A percentile compares a stretch with the other conserved stretches of the same genome.
Conservation (phyloP, 2,329 filamentous ascomycete species). For the Cladosporium sp. region DNA sequence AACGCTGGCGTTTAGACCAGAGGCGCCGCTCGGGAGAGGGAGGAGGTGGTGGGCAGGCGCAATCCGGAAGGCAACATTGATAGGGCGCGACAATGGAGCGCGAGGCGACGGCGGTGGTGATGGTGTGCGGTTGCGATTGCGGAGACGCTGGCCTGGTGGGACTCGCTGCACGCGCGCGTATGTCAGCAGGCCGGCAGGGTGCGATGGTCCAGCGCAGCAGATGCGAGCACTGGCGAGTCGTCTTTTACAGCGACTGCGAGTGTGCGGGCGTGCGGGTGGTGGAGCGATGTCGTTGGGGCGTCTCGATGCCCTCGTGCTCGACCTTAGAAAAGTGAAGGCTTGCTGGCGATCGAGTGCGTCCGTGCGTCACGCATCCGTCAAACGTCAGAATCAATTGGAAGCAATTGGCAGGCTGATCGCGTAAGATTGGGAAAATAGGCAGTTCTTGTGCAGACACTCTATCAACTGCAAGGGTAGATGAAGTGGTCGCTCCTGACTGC, state of each 20-base stretch:
- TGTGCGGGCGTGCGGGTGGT: not conserved
- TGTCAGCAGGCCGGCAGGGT: not conserved
- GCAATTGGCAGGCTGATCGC: too few species aligned
- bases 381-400: too few species aligned
- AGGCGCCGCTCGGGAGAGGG: conserved; percentile 10
- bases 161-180: not conserved
- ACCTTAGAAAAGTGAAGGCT: too few species aligned
- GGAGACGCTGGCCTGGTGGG: not conserved
- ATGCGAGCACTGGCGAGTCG: not conserved
- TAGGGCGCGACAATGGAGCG: conserved; percentile 4
- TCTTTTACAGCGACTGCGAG: not conserved
- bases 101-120: not conserved
- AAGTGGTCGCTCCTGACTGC: too few species aligned
- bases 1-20: conserved; percentile 15
- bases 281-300: too few species aligned
- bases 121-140: not conserved
- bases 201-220: not conserved
- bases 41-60: conserved; percentile 1
- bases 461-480: too few species aligned
- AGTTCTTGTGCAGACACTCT: too few species aligned
- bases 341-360: too few species aligned
- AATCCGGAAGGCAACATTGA: conserved; percentile 4
- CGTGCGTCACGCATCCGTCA: too few species aligned
- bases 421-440: too few species aligned
- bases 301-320: too few species aligned